Evolutionary conservation across 495 filamentous ascomycete genomes (phyloP), one percentile per base, ranked within the genome.

Genomic region (Penicillium macrosclerotiorum): DNA sequence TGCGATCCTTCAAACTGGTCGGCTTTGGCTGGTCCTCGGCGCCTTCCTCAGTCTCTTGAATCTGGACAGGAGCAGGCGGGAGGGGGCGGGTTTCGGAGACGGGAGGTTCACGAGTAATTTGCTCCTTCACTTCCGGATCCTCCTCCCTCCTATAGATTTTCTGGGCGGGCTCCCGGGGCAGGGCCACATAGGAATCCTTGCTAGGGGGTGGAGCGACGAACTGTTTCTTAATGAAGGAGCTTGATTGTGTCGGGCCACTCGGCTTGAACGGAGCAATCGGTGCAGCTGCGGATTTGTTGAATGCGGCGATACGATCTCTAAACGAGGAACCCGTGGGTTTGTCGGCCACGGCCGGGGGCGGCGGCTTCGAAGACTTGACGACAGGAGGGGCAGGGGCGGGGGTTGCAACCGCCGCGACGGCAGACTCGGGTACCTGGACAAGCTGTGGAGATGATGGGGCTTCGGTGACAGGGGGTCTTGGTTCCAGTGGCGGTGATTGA

Each of bases 171-270:
- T 83, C 80, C 16, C 76, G 73, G 30, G 83, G 81, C 4, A 84
- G 82, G 26, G 93, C 86, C 1, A 97, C 79, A 56, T 89, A 98
- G 2, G 94, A 85, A 75, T 96, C 85, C 51, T 90, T 87, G 64
- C 89, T 95, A 5, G 93, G 93, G 40, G 93, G 93, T 23, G 94
- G 90, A 1, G 93, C 86, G 46, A 98, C 93, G 56, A 96, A 98
- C n/a, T 93, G 90, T 66, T 97, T 97, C 75, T 94, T 96, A 63
- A 97, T 82, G 54, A 97, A 97, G 46, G 78, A 77, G 37, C 73
- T 71, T 8, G 78, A 75, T 33, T 79, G 74, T 19, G 80, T 72
- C 33, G 74, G 60, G 41, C 79, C 79, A 49, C 79, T 74, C 9
- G 90, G 89, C 55, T 96, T 95, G 65, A 90, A 89, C 2, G 94